phyloP scores from a whole-genome alignment of 306 rosid genomes.

The Sesbania bispinosa region DNA sequence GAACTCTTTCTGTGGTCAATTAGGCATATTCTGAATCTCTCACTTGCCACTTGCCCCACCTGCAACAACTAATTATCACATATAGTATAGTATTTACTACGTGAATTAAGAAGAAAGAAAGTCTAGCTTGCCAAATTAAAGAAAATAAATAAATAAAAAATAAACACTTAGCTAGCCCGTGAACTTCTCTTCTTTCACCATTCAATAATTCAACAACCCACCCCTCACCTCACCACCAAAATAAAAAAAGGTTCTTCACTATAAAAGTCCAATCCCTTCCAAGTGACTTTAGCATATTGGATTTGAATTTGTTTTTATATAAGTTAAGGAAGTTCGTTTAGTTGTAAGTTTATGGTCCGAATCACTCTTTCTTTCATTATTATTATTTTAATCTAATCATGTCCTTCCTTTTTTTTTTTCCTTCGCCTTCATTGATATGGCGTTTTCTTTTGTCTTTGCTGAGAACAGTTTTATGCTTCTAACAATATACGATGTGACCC shows the following conservation, averaged over 20 bases:
- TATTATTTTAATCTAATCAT: slow-evolving; percentile 5
- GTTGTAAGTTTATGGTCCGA: background rate
- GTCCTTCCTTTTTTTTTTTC: too few relatives aligned
- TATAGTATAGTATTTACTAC: slow-evolving; percentile 12
- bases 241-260: too few relatives aligned
- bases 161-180: slow-evolving; percentile 18
- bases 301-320: slow-evolving; percentile 2
- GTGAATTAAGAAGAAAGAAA: slow-evolving; percentile 20
- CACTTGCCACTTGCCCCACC: slow-evolving; percentile 30
- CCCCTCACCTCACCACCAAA: background rate
- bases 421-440: background rate
- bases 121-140: too few relatives aligned
- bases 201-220: slow-evolving; percentile 32
- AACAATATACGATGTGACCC: background rate
- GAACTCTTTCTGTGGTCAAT: slow-evolving; percentile 40
- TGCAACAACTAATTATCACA: slow-evolving; percentile 15
- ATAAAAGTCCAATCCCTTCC: slow-evolving; percentile 1
- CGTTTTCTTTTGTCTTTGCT: slow-evolving; percentile 14
- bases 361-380: background rate
- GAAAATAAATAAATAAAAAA: background rate
- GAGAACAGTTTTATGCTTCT: slow-evolving; percentile 9
- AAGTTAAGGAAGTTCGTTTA: slow-evolving; percentile 5
- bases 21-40: slow-evolving; percentile 9
- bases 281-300: slow-evolving; percentile 5
- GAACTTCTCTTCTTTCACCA: slow-evolving; percentile 27